Evolutionary conservation across 2,329 filamentous ascomycete genomes (phyloP), one percentile per base, ranked within the genome.

Genomic region (Fusarium udum): DNA sequence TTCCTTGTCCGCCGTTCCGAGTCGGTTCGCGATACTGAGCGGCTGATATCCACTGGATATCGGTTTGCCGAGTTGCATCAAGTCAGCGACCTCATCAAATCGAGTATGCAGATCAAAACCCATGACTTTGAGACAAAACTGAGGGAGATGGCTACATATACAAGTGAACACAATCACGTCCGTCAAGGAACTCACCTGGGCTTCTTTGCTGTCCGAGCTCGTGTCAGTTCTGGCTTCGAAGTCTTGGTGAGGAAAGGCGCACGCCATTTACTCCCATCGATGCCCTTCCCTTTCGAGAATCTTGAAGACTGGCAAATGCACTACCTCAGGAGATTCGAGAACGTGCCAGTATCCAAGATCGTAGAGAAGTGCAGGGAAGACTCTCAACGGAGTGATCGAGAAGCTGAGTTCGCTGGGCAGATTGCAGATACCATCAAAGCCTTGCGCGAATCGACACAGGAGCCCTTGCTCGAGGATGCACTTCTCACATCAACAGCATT

Each of bases 1-100:
- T 95, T 97, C 76, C 87, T 97, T 15, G 92, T 95, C 11, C 92
- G 91, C 16, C 87, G 87, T 48, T 85, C 92, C 4, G 85, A 86
- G 39, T 84, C 82, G 39, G 84, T 85, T 39, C 84, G 87, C 2
- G 92, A 95, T 40, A 86, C 88, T 1, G 86, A 89, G 58, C 87
- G 87, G 34, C 86, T 97, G 20, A 88, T 92, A 71, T 90, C 93
- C 3, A 84, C 88, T 16, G 94, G 95, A 3, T 97, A 91, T 80
- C 89, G 92, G n/a, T 97, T 97, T 76, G 92, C 92, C 6, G 87
- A 89, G 39, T 83, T 91, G 18, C 87, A 87, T 63, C 90, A 94
- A 69, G 91, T 97, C 34, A 87, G 89, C 18, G 86, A 89, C 24
- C 89, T 90, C 46, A 90, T 97, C 71, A 88, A 92, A 28, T 87